Evolutionary conservation across 192 early-diverging fungal genomes (phyloP).

Genomic region (Radiomyces spectabilis): DNA sequence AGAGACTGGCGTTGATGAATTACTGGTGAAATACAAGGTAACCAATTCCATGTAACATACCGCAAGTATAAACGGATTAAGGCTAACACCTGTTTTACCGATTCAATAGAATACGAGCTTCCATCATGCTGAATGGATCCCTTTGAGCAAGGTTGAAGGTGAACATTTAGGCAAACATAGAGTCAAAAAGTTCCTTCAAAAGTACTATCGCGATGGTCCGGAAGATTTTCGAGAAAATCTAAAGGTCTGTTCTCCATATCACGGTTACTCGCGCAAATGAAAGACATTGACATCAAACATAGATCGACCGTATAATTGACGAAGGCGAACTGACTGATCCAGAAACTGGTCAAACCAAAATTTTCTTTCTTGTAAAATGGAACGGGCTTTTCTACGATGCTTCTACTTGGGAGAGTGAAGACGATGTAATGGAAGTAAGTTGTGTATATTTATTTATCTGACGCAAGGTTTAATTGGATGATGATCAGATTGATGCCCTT

Average conservation of each 20-base stretch:
- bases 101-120: constrained; percentile 58
- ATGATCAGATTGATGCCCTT: constrained; percentile 45
- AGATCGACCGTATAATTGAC: constrained; percentile 79
- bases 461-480: neutral
- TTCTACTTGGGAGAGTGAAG: constrained; percentile 64
- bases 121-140: constrained; percentile 66
- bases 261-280: neutral
- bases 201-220: constrained; percentile 45
- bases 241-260: too few species aligned
- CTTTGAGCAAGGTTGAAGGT: constrained; percentile 34
- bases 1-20: constrained; percentile 43
- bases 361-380: constrained; percentile 79
- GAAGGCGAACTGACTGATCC: constrained; percentile 63
- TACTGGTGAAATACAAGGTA: constrained; percentile 81
- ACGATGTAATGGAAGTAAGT: constrained; percentile 29
- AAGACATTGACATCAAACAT: neutral
- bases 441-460: neutral
- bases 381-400: constrained; percentile 59
- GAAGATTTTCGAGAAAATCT: constrained; percentile 60
- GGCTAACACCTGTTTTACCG: too few species aligned
- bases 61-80: too few species aligned
- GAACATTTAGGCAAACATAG: constrained; percentile 61
- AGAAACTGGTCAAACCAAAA: constrained; percentile 36
- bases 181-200: constrained; percentile 68
- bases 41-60: too few species aligned